Base-by-base conservation (phyloP, 495 filamentous ascomycete genomes). In the Parathielavia appendiculata region DNA sequence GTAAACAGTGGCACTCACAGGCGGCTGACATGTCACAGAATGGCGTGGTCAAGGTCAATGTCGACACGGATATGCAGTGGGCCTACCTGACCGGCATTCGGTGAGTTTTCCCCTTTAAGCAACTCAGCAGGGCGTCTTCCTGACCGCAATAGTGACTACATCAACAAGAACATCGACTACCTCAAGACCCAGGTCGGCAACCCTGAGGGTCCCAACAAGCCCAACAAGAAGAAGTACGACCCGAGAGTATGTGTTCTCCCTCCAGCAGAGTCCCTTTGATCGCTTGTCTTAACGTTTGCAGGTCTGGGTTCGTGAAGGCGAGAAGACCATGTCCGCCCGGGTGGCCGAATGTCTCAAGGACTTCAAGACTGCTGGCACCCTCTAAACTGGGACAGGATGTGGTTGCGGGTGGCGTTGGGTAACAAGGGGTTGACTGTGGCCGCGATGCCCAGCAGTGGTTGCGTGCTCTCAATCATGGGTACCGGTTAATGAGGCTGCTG, bases 151-250 rank as follows among this genome's bases (percentile, higher is more conserved):
- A 56, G 65, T 67, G 92, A 97, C 78, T 97, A 91, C 80, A 79
- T 97, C 63, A 75, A 89, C 61, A 87, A 83, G 67, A 97, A 97
- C 81, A 91, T 96, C 82, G 92, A 97, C 60, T 97, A 97, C 80
- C 71, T 99, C 62, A 76, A 80, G 76, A 79, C 79, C 35, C 83
- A 86, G 63, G 87, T 97, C 66, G 93, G 95, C 66, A 97, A 97
- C 82, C 93, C 95, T 49, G 92, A 97, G 23, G 95, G 92, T 54
- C 80, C 82, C 51, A 88, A 92, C 79, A 97, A 97, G 85, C 93
- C 93, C 64, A 97, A 98, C 83, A 98, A 98, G 87, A 97, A 96
- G 82, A 92, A 82, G 85, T 97, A 93, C 76, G 92, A 97, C 62
- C 64, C 70, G 53, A 57, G 64, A 53, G 61, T 63, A 50, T 52